These are phyloP conservation scores for Cyberlindnera maritima DNA, from an alignment of 805 yeast genomes.

Conservation along the genomic window DNA sequence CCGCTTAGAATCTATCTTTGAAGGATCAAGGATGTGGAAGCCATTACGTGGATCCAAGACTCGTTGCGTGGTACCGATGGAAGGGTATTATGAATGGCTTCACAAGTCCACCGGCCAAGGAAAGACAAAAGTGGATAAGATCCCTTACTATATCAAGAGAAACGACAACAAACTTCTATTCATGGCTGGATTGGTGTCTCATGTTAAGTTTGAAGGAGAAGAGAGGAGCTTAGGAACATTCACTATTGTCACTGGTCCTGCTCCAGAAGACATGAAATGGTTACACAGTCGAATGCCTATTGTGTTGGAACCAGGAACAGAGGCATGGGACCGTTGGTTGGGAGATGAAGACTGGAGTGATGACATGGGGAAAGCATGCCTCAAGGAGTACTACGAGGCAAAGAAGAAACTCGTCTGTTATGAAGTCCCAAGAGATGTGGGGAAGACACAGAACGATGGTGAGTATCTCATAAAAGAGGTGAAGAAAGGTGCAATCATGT, in stretches of 20 bases:
- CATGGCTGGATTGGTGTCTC: slow-evolving; percentile 57
- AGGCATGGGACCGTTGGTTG: slow-evolving; percentile 67
- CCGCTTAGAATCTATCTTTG: slow-evolving; percentile 55
- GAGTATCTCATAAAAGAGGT: slow-evolving; percentile 31
- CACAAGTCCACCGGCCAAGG: slow-evolving; percentile 28
- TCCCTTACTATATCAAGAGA: slow-evolving; percentile 65
- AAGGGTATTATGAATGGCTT: slow-evolving; percentile 87
- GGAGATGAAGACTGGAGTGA: slow-evolving; percentile 39
- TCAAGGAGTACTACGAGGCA: slow-evolving; percentile 36
- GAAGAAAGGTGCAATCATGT: slow-evolving; percentile 13
- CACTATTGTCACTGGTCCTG: slow-evolving; percentile 73
- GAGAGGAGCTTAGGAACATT: slow-evolving; percentile 41
- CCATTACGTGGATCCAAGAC: slow-evolving; percentile 37
- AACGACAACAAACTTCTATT: slow-evolving; percentile 52
- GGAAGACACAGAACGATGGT: slow-evolving; percentile 51
- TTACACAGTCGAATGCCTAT: slow-evolving; percentile 80
- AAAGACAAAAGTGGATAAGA: slow-evolving; percentile 36
- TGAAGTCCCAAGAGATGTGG: slow-evolving; percentile 61
- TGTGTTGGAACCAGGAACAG: slow-evolving; percentile 54
- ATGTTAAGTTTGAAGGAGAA: slow-evolving; percentile 21
- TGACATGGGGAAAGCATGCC: slow-evolving; percentile 34
- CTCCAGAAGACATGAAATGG: slow-evolving; percentile 60
- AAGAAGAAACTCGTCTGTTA: slow-evolving; percentile 43
- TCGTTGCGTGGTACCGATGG: slow-evolving; percentile 75
- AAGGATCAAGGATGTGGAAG: slow-evolving; percentile 56